Conservation (phyloP, 139 green algal genomes). For the Dunaliella primolecta region DNA sequence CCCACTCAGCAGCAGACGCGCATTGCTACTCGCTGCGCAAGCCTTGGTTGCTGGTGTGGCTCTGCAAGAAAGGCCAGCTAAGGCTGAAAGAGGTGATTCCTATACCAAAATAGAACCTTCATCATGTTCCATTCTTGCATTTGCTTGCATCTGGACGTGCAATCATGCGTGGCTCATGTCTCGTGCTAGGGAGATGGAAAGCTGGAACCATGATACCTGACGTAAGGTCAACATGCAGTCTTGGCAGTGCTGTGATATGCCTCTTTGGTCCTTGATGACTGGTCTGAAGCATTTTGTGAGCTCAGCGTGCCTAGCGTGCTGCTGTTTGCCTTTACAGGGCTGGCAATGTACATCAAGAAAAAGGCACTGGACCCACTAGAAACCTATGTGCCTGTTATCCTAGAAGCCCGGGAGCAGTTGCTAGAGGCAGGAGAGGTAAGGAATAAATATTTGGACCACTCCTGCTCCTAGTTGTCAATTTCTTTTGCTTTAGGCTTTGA, state of each 20-base stretch:
- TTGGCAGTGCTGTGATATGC: neutral
- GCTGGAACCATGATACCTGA: neutral
- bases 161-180: too few species aligned
- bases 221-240: too few species aligned
- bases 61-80: neutral
- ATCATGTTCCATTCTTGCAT: neutral
- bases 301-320: neutral
- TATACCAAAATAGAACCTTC: neutral
- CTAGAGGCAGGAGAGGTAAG: neutral
- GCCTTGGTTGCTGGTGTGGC: neutral
- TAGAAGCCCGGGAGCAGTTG: slow-evolving; percentile 43
- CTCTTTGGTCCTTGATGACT: neutral
- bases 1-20: neutral
- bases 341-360: slow-evolving; percentile 12
- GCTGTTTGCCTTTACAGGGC: neutral
- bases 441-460: too few species aligned
- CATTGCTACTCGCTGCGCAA: neutral
- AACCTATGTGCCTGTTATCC: slow-evolving; percentile 48
- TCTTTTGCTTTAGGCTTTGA: too few species aligned
- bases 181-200: neutral
- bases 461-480: too few species aligned
- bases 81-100: neutral
- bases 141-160: too few species aligned
- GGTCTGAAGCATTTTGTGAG: neutral
- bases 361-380: slow-evolving; percentile 46